These are phyloP conservation scores for Pulicaria dysenterica DNA, from an alignment of 129 eudicot species.

Conservation along the genomic window DNA sequence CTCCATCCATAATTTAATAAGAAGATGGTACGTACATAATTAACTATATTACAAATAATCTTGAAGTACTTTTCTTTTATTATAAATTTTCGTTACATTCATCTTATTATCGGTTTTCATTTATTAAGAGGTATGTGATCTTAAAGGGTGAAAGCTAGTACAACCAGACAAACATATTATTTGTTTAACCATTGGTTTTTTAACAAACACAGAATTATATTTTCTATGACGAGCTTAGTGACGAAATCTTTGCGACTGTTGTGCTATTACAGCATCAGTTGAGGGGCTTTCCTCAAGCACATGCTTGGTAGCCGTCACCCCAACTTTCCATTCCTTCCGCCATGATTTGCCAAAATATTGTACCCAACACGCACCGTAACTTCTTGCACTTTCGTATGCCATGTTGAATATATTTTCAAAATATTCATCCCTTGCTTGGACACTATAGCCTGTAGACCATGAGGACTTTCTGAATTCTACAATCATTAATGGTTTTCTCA, in stretches of 20 bases:
- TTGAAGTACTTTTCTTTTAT: not conserved
- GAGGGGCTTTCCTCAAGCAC: slow-evolving; percentile 46
- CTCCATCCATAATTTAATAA: not conserved
- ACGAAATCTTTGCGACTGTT: slow-evolving; percentile 39
- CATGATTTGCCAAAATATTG: slow-evolving; percentile 53
- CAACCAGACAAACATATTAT: not conserved
- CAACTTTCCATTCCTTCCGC: slow-evolving; percentile 50
- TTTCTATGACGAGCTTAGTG: slow-evolving; percentile 10
- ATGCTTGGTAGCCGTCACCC: slow-evolving; percentile 55
- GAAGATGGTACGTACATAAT: not conserved
- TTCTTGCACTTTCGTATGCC: slow-evolving; percentile 36
- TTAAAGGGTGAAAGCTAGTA: slow-evolving; percentile 1
- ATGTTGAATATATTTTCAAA: slow-evolving; percentile 27
- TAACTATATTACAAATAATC: not conserved
- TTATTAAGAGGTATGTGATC: not conserved
- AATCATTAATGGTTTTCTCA: slow-evolving; percentile 36
- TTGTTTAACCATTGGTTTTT: not conserved
- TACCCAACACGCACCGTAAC: slow-evolving; percentile 46
- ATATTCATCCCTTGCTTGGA: slow-evolving; percentile 35
- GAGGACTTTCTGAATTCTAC: slow-evolving; percentile 47
- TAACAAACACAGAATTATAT: not conserved
- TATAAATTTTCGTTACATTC: not conserved
- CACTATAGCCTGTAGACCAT: slow-evolving; percentile 26
- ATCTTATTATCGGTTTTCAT: not conserved
- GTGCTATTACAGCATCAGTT: slow-evolving; percentile 31